These are phyloP conservation scores for Austroboletus novae-zelandiae DNA, from an alignment of 1,284 basidiomycete genomes.

Conservation along the genomic window DNA sequence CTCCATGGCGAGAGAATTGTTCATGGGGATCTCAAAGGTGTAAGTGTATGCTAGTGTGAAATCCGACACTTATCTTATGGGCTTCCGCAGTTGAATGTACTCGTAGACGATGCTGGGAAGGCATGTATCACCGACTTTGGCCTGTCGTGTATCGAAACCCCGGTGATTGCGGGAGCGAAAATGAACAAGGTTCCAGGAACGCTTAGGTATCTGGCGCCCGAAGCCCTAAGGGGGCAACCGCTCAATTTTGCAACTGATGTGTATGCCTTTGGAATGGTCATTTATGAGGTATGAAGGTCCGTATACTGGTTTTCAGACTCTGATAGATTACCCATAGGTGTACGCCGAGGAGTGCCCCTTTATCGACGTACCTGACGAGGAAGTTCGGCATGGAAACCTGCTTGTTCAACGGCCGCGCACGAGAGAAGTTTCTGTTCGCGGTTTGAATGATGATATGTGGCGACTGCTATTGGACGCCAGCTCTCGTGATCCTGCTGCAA, in stretches of 20 bases:
- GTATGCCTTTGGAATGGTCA: background rate
- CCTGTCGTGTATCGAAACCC: background rate
- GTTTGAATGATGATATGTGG: background rate
- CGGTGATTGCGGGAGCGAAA: background rate
- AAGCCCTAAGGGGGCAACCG: background rate
- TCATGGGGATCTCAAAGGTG: background rate
- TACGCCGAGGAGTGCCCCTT: background rate
- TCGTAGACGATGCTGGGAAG: background rate
- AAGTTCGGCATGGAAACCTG: background rate
- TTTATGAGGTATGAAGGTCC: background rate
- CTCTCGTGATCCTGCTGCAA: background rate
- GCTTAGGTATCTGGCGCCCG: background rate
- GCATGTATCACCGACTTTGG: background rate
- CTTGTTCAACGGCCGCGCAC: background rate
- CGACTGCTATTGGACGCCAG: background rate
- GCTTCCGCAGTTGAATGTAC: background rate
- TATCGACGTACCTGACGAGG: background rate
- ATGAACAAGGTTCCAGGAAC: background rate
- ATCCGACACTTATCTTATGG: background rate
- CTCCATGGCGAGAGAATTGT: background rate
- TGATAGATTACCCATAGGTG: background rate
- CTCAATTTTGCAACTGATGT: background rate
- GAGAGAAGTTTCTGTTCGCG: background rate
- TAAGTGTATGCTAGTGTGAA: background rate
- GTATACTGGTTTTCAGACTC: background rate